Percentiles rank a stretch among this genome's conserved stretches.
Conservation (phyloP, 2,329 filamentous ascomycete species). For the Penicillium sp. region DNA sequence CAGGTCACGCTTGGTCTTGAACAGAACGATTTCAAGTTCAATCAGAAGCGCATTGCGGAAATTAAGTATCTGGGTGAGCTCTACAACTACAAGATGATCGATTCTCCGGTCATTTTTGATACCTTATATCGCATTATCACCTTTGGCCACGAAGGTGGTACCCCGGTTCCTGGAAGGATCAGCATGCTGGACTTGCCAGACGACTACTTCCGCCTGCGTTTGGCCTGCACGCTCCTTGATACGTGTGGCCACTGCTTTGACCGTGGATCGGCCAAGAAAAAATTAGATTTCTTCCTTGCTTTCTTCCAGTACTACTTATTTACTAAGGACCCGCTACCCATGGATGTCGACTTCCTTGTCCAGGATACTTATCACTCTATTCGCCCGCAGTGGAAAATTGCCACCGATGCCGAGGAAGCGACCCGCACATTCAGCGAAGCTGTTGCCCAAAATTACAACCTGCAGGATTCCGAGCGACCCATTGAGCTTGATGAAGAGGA, state of each 20-base stretch:
- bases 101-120: conserved; percentile 93
- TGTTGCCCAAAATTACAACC: conserved; percentile 86
- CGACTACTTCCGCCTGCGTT: conserved; percentile 91
- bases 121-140: conserved; percentile 91
- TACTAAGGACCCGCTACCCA: conserved; percentile 83
- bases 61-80: conserved; percentile 95
- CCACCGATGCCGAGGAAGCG: conserved; percentile 77
- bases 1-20: conserved; percentile 84
- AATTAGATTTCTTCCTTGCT: conserved; percentile 93
- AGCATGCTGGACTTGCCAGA: conserved; percentile 83
- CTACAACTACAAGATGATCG: conserved; percentile 96
- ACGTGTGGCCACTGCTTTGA: conserved; percentile 97
- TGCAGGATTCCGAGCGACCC: conserved; percentile 66
- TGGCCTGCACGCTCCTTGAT: conserved; percentile 85
- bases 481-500: conserved; percentile 74
- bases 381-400: conserved; percentile 89
- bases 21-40: conserved; percentile 95
- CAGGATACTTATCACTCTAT: conserved; percentile 86
- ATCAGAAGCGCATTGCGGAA: conserved; percentile 89
- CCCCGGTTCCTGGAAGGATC: conserved; percentile 72
- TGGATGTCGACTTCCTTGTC: conserved; percentile 96
- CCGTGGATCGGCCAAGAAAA: conserved; percentile 89
- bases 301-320: conserved; percentile 95
- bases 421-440: conserved; percentile 79
- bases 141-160: conserved; percentile 81